A percentile compares a stretch with the other conserved stretches of the same genome.
phyloP scores from a whole-genome alignment of 306 rosid species.

The Glycine tomentella region DNA sequence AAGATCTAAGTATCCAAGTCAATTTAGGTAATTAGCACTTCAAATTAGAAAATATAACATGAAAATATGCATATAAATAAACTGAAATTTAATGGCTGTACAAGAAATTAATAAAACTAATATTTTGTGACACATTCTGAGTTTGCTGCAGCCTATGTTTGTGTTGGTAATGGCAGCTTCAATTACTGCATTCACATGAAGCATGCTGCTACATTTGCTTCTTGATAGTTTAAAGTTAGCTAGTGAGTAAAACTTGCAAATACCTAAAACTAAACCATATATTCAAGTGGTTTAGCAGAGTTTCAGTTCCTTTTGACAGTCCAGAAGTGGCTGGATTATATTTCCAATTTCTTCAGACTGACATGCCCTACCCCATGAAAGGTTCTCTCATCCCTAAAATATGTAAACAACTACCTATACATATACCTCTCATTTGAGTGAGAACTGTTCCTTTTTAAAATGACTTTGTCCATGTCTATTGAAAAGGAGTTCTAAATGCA shows the following conservation, averaged over 20 bases:
- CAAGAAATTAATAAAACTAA: not conserved
- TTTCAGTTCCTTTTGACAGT: not conserved
- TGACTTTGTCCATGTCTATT: too few species aligned
- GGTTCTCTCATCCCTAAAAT: not conserved
- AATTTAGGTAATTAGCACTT: not conserved
- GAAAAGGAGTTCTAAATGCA: too few species aligned
- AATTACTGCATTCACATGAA: too few species aligned
- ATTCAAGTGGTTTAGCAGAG: not conserved
- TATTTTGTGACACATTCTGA: not conserved
- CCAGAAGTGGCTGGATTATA: not conserved
- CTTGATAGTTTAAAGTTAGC: not conserved
- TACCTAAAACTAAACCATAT: not conserved
- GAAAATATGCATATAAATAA: not conserved
- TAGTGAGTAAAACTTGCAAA: not conserved
- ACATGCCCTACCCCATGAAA: not conserved
- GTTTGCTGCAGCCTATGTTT: not conserved
- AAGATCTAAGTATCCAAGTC: not conserved
- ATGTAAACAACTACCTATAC: not conserved
- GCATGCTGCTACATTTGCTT: not conserved
- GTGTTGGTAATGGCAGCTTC: not conserved
- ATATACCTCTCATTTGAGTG: not conserved
- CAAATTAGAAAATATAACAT: not conserved
- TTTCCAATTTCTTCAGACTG: not conserved
- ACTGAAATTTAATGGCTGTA: not conserved
- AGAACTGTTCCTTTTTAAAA: too few species aligned